These are phyloP conservation scores for Mycena indigotica DNA, from an alignment of 768 basidiomycete genomes.

Conservation along the genomic window DNA sequence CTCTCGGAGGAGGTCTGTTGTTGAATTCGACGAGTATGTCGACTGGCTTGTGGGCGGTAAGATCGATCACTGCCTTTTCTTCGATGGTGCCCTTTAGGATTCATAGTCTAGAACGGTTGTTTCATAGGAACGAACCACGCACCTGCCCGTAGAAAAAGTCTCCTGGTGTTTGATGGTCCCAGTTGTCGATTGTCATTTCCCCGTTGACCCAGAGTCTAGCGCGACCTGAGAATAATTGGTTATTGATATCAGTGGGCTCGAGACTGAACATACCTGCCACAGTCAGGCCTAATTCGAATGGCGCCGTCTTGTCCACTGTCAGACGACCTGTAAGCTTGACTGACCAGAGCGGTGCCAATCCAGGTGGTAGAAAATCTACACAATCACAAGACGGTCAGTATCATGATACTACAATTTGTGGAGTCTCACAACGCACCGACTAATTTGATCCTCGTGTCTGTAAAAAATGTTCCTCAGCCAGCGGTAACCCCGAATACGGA, in stretches of 20 bases:
- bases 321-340: constrained; percentile 59
- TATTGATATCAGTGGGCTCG: not conserved
- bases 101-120: not conserved
- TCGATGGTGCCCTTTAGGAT: constrained; percentile 64
- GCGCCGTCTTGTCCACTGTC: constrained; percentile 47
- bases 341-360: constrained; percentile 55
- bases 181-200: constrained; percentile 66
- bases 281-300: constrained; percentile 63
- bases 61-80: constrained; percentile 53
- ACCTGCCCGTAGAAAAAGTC: constrained; percentile 72
- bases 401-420: no score
- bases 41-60: constrained; percentile 48
- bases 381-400: not conserved
- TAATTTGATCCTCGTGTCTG: constrained; percentile 63
- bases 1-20: constrained; percentile 56
- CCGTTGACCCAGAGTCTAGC: constrained; percentile 67
- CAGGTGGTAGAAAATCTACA: constrained; percentile 59
- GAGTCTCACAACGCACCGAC: constrained; percentile 39
- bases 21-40: constrained; percentile 65
- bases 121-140: not conserved
- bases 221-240: constrained; percentile 38
- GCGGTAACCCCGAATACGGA: not conserved
- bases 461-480: not conserved
- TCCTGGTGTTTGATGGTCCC: constrained; percentile 66
- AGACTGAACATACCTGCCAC: constrained; percentile 48